Evolutionary conservation across 805 yeast genomes (phyloP), one percentile per base, ranked within the genome.

Genomic region (Starmerella tilneyi): DNA sequence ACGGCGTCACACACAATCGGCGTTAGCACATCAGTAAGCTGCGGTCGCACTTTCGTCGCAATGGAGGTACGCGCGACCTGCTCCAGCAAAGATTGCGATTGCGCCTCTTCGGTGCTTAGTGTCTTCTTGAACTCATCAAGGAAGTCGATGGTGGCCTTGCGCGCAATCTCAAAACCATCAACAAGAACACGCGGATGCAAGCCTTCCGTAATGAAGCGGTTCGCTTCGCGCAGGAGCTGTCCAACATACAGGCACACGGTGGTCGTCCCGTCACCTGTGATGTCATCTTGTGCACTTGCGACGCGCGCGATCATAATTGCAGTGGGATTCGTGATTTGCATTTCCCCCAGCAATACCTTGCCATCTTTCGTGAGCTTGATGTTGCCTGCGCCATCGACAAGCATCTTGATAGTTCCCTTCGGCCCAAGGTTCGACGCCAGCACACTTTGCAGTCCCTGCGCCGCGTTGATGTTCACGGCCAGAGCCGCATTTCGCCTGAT

Each of bases 261-360:
- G 5, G 97, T 89, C 45, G 98, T 92, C 53, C 98, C 98, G 65
- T 92, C 98, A 41, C 98, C 98, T n/a, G 97, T 84, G 61, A 92
- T 85, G 65, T 92, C 98, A 64, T 92, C 98, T 66, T 92, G 98
- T 0, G 98, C 96, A 37, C 95, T 78, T 41, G 98, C 98, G 12
- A 97, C 98, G 54, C 97, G 75, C 3, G 98, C 71, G 66, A 82
- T 82, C 83, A 82, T 77, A 28, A 82, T 83, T 0, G 94, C 94
- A 3, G 94, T 83, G 9, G 94, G 94, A 51, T 82, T 79, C 62
- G 83, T 92, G 65, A 89, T 89, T 67, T 92, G 98, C 98, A 92
- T 92, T 62, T 92, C 98, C 32, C 83, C 76, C 48, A 92, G 70
- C 46, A 92, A 69, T 7, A 92, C 96, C 61, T 89, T 88, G 43